Conservation (phyloP, 179 eudicot species). For the Actinidia polygama region DNA sequence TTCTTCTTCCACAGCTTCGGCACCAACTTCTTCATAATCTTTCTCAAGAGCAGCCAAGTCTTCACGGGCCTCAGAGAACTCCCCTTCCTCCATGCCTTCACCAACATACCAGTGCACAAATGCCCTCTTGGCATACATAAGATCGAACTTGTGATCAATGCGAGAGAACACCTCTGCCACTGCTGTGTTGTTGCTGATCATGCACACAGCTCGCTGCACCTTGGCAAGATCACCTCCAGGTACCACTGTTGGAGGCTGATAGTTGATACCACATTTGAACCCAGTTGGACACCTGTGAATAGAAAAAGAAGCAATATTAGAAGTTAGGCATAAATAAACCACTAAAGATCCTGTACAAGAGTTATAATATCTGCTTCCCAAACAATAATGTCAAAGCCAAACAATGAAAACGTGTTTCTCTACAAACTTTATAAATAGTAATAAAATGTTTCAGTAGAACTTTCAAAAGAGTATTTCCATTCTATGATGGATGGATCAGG, state of each 20-base stretch:
- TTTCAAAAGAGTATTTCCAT: not conserved
- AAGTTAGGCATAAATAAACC: not conserved
- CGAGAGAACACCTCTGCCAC: conserved; percentile 93
- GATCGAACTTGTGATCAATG: conserved; percentile 90
- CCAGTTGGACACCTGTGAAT: conserved; percentile 85
- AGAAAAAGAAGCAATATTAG: not conserved
- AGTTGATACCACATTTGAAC: conserved; percentile 88
- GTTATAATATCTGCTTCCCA: not conserved
- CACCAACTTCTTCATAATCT: conserved; percentile 87
- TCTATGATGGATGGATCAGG: not conserved
- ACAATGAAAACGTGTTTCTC: not conserved
- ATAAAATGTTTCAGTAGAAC: not conserved
- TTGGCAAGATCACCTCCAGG: conserved; percentile 94
- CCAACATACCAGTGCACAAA: conserved; percentile 95
- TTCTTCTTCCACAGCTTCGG: conserved; percentile 82
- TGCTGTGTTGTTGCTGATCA: conserved; percentile 86
- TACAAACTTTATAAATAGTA: not conserved
- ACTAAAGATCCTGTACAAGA: not conserved
- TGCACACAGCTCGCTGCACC: conserved; percentile 92
- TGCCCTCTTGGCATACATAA: conserved; percentile 88
- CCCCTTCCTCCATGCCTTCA: conserved; percentile 96
- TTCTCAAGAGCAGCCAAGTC: conserved; percentile 88
- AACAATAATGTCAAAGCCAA: not conserved
- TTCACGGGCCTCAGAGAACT: conserved; percentile 90
- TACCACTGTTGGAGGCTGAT: conserved; percentile 86